Base-by-base conservation (phyloP, 805 yeast genomes). In the Wickerhamomyces subpelliculosus region DNA sequence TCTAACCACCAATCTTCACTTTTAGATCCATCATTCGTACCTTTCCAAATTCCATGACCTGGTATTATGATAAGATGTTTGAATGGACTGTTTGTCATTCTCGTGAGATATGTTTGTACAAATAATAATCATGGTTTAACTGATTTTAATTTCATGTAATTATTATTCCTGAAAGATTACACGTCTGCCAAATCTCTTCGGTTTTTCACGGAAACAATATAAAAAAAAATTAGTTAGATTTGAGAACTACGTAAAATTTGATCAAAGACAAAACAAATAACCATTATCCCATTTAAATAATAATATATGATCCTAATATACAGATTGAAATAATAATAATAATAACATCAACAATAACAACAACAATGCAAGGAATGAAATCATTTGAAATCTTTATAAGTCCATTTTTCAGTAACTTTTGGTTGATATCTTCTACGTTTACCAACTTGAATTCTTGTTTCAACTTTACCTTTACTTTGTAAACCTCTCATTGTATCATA, bases 371-470 rank as follows among this genome's bases (percentile, higher is more conserved):
- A n/a, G n/a, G n/a, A n/a, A n/a, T n/a, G n/a, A n/a, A n/a, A n/a
- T 40, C 33, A 81, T 63, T 81, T 80, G 55, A 84, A 85, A 63
- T 90, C 95, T 66, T 90, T 90, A 65, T 84, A 85, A 25, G 89
- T 74, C 94, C 95, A 87, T 64, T 89, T 90, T 61, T 90, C 96
- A 23, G 95, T 84, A 44, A 83, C 63, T 68, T 83, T 86, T 42
- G 73, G 81, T 49, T 78, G 70, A 54, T 80, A 82, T 57, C 75
- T 80, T 56, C 82, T 75, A 58, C 68, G 75, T 58, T 75, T 77
- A 41, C 75, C 78, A 28, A 54, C 48, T 11, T 82, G 85, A 27
- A 80, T 73, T 63, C 97, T 77, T 6, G 95, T 70, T 61, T 90
- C 98, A 39, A 93, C 70, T 55, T 81, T 75, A 49, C 98, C 98